These are phyloP conservation scores for Lepiota venenata DNA, from an alignment of 768 basidiomycete species.

Conservation along the genomic window DNA sequence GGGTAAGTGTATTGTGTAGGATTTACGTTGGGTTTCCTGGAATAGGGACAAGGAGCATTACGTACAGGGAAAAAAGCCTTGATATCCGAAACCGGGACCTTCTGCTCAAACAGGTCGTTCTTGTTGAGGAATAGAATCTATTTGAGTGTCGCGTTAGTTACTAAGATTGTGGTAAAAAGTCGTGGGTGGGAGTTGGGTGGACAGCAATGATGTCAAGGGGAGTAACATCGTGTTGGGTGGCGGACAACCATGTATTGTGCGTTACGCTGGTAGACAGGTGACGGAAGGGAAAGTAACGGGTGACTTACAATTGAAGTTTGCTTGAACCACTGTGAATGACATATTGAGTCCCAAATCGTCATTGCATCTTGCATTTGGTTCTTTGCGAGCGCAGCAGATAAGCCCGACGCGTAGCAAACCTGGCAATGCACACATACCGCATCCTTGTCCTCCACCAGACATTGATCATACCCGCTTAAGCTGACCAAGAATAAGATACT, in stretches of 20 bases:
- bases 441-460: conserved; percentile 89
- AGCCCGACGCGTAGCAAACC: background rate
- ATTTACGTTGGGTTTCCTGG: background rate
- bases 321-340: conserved; percentile 97
- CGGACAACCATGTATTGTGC: no score
- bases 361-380: conserved; percentile 99
- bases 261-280: background rate
- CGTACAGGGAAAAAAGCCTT: conserved; percentile 84
- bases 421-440: conserved; percentile 50
- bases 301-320: conserved; percentile 81
- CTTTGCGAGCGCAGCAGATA: conserved; percentile 30
- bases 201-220: background rate
- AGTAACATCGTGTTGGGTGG: background rate
- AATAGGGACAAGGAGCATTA: conserved; percentile 7
- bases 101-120: conserved; percentile 87
- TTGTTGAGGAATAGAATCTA: conserved; percentile 96
- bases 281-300: background rate
- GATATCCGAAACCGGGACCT: conserved; percentile 80
- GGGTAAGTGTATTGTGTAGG: background rate
- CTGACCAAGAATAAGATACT: conserved; percentile 91
- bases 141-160: background rate
- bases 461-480: conserved; percentile 91
- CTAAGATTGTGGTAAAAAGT: background rate
- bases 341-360: conserved; percentile 99
- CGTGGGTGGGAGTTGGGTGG: conserved; percentile 4